A percentile compares a stretch with the other conserved stretches of the same genome.
phyloP scores from a whole-genome alignment of 495 filamentous ascomycete species.

The Podospora didyma region DNA sequence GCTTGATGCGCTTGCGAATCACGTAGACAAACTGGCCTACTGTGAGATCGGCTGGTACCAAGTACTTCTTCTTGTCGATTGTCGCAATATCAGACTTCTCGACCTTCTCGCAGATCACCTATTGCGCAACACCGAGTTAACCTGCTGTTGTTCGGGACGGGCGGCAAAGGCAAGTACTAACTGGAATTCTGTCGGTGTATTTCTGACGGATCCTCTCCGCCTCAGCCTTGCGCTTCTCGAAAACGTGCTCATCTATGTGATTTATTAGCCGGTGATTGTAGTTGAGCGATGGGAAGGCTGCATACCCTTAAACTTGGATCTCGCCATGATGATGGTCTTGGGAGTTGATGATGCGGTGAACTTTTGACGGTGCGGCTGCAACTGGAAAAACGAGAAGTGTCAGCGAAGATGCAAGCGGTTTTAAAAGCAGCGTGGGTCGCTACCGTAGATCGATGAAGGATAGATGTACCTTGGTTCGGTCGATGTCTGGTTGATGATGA shows the following conservation, averaged over 20 bases:
- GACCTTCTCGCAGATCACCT: conserved; percentile 99
- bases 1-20: conserved; percentile 99
- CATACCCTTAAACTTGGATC: too few relatives aligned
- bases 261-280: conserved; percentile 54
- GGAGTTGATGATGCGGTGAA: too few relatives aligned
- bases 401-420: too few relatives aligned
- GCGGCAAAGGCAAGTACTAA: conserved; percentile 48
- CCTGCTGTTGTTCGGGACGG: neutral
- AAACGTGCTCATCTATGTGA: conserved; percentile 99
- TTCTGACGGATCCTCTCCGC: conserved; percentile 99
- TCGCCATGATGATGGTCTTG: too few relatives aligned
- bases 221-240: conserved; percentile 99
- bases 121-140: conserved; percentile 4
- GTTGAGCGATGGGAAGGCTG: too few relatives aligned
- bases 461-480: neutral
- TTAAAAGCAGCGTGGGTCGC: too few relatives aligned
- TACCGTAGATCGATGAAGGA: too few relatives aligned
- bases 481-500: neutral
- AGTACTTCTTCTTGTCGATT: conserved; percentile 99
- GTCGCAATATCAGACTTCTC: conserved; percentile 99
- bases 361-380: too few relatives aligned
- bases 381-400: too few relatives aligned
- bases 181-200: conserved; percentile 96
- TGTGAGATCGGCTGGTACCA: conserved; percentile 95
- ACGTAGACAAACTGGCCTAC: conserved; percentile 99